Evolutionary conservation across 2,329 filamentous ascomycete species (phyloP).

Genomic region (Colletotrichum sidae): DNA sequence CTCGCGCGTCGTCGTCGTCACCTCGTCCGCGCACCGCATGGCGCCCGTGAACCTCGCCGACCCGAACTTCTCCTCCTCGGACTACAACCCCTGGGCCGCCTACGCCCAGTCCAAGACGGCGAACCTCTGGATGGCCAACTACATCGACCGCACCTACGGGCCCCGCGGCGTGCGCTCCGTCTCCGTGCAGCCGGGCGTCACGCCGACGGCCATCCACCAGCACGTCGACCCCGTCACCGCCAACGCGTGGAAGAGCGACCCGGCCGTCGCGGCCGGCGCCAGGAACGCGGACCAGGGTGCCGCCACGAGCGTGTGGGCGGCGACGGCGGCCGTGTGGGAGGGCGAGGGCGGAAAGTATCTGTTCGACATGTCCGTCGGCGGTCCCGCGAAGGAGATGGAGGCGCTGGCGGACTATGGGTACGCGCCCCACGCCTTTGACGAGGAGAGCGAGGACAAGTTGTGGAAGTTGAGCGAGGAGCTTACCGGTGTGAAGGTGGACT

Average conservation of each 20-base stretch:
- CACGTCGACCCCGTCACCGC: constrained; percentile 30
- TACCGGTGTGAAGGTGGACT: constrained; percentile 6
- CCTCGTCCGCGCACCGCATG: constrained; percentile 55
- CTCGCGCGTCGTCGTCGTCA: constrained; percentile 59
- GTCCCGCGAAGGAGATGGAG: neutral
- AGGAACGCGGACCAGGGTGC: constrained; percentile 53
- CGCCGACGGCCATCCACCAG: constrained; percentile 39
- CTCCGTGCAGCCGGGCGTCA: constrained; percentile 57
- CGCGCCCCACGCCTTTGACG: constrained; percentile 45
- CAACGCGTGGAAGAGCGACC: neutral
- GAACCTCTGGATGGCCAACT: constrained; percentile 60
- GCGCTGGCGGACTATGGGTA: constrained; percentile 3
- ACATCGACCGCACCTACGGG: constrained; percentile 59
- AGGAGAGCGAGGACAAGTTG: constrained; percentile 50
- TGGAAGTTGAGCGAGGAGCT: constrained; percentile 51
- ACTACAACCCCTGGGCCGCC: constrained; percentile 45
- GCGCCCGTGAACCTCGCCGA: constrained; percentile 49
- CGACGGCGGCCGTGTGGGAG: constrained; percentile 51
- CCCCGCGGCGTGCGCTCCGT: constrained; percentile 52
- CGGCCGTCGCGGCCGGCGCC: neutral
- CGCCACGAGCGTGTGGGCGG: constrained; percentile 57
- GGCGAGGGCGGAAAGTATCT: constrained; percentile 57
- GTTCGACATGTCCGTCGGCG: constrained; percentile 42
- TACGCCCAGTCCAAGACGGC: constrained; percentile 61
- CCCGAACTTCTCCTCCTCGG: constrained; percentile 46